Evolutionary conservation across 345 rosid species (phyloP).

Genomic region (Bruguiera parviflora): DNA sequence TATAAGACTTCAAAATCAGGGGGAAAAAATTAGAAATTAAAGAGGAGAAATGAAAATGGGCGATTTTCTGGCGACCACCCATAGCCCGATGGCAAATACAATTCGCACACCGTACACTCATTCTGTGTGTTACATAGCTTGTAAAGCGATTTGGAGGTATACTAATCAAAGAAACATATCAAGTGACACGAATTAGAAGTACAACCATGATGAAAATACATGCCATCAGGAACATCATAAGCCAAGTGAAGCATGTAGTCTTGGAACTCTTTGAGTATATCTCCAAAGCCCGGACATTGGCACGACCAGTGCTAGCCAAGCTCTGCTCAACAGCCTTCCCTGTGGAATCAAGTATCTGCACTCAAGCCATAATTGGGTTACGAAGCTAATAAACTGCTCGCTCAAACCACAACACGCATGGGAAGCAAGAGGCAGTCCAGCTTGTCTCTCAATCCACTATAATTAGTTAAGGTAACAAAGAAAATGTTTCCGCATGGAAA

Average conservation of each 20-base stretch:
- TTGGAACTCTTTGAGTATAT: slow-evolving; percentile 64
- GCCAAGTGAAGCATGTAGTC: slow-evolving; percentile 85
- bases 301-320: slow-evolving; percentile 78
- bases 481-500: no score
- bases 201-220: slow-evolving; percentile 83
- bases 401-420: background rate
- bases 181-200: slow-evolving; percentile 72
- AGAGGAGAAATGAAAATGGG: no score
- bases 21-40: no score
- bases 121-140: no score
- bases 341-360: slow-evolving; percentile 82
- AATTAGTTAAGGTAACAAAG: no score
- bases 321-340: slow-evolving; percentile 85
- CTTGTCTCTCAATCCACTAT: no score
- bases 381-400: background rate
- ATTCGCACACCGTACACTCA: no score
- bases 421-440: no score
- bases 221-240: slow-evolving; percentile 61
- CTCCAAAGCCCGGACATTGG: slow-evolving; percentile 54
- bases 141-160: no score
- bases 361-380: slow-evolving; percentile 3
- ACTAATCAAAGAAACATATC: background rate
- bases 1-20: no score
- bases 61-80: no score
- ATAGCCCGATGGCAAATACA: no score